Evolutionary conservation across 805 yeast genomes (phyloP).

Genomic region (Blastobotrys parvus): DNA sequence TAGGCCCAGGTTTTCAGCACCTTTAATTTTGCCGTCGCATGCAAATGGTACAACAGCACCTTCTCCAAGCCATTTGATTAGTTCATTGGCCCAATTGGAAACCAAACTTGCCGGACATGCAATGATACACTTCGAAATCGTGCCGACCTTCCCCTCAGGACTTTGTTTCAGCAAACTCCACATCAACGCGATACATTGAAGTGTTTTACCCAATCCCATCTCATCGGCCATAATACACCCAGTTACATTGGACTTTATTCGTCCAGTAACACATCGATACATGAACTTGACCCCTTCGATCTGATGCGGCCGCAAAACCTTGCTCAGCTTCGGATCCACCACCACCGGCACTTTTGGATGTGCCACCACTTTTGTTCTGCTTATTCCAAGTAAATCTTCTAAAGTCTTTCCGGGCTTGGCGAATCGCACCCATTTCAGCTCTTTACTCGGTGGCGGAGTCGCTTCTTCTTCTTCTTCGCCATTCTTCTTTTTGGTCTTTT

Average conservation of each 20-base stretch:
- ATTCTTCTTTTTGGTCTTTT: not conserved
- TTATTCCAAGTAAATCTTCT: constrained; percentile 73
- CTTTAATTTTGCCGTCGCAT: constrained; percentile 82
- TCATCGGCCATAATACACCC: constrained; percentile 99
- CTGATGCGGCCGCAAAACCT: constrained; percentile 89
- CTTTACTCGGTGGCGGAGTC: not conserved
- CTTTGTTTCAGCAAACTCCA: constrained; percentile 89
- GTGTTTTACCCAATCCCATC: constrained; percentile 90
- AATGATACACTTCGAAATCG: constrained; percentile 83
- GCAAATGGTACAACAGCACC: constrained; percentile 86
- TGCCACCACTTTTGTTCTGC: constrained; percentile 36
- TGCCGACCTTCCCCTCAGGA: constrained; percentile 69
- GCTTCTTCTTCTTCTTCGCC: not conserved
- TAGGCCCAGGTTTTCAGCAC: constrained; percentile 51
- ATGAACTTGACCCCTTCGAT: constrained; percentile 90
- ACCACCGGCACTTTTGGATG: constrained; percentile 91
- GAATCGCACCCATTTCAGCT: constrained; percentile 1
- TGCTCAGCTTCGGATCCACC: constrained; percentile 80
- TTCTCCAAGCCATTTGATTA: constrained; percentile 89
- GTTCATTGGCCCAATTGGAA: constrained; percentile 94
- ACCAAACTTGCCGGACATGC: constrained; percentile 95
- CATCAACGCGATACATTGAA: constrained; percentile 81
- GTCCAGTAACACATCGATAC: constrained; percentile 84
- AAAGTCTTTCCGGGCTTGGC: constrained; percentile 44
- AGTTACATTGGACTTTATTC: constrained; percentile 53